Base-by-base conservation (phyloP, 306 rosid species). In the Luffa acutangula region DNA sequence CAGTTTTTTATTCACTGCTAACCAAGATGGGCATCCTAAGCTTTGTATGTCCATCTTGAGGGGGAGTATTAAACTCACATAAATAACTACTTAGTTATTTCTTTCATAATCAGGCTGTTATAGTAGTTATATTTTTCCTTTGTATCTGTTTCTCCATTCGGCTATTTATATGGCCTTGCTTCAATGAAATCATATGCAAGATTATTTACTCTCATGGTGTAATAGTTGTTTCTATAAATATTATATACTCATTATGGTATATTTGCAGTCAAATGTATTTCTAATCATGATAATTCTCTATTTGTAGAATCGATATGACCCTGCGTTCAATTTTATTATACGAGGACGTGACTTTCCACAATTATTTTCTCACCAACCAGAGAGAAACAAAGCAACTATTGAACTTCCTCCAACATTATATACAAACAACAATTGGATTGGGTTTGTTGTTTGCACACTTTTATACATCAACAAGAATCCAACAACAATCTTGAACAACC, bases 381-480 rank as follows among this genome's bases (percentile, higher is more conserved):
- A 39, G 31, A 58, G 64, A 5, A 39, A 57, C n/a, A 20, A 41
- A 3, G 78, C 71, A 36, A 45, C 2, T 21, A 53, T 62, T 31
- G 59, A 46, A 37, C 75, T 78, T 13, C 70, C 80, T 49, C 25
- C 58, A 51, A 41, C 56, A 21, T 75, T 70, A 9, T 60, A 71
- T 18, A 15, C 54, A 10, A 41, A 62, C 33, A 18, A 46, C 5
- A 53, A 74, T 17, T 82, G 80, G 85, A 67, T 77, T 25, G 83
- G 83, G 62, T 41, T 80, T 15, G 83, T 56, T 36, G 39, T 80
- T 1, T 76, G 79, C 57, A 72, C 83, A n/a, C 58, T 73, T 64
- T 58, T 83, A 12, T 56, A 78, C 25, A 12, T 66, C 77, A 46
- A 36, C 4, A 46, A 69, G 33, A 42, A 37, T 39, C 54, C 79